A percentile compares a stretch with the other conserved stretches of the same genome.
Evolutionary conservation across 495 filamentous ascomycete species (phyloP).

Genomic region (Monascus purpureus): DNA sequence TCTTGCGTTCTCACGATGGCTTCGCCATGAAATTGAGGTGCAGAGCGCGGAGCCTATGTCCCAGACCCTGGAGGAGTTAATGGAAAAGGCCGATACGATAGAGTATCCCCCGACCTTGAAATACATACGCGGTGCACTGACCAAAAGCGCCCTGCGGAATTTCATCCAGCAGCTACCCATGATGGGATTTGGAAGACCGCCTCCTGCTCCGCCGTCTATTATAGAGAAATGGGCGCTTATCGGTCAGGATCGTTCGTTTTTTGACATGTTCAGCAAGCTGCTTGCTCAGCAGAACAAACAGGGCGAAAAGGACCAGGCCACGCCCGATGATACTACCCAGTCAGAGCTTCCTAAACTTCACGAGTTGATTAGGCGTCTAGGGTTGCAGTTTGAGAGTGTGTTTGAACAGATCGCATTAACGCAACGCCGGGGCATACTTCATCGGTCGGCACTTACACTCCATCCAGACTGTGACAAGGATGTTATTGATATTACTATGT

Average conservation of each 20-base stretch:
- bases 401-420: constrained; percentile 45
- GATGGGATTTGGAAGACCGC: constrained; percentile 18
- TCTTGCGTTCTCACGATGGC: constrained; percentile 66
- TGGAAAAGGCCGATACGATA: constrained; percentile 30
- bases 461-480: constrained; percentile 24
- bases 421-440: constrained; percentile 40
- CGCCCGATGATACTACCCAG: constrained; percentile 10
- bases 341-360: constrained; percentile 35
- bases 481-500: constrained; percentile 23
- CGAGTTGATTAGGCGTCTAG: constrained; percentile 35
- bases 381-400: constrained; percentile 37
- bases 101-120: constrained; percentile 34
- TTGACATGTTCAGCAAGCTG: constrained; percentile 29
- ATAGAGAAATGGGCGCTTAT: constrained; percentile 28
- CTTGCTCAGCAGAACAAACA: constrained; percentile 18
- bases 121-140: constrained; percentile 39
- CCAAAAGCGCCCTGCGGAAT: constrained; percentile 28
- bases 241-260: constrained; percentile 30
- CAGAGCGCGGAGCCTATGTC: constrained; percentile 31
- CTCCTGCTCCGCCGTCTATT: constrained; percentile 7
- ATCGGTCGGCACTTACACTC: constrained; percentile 34
- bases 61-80: constrained; percentile 29
- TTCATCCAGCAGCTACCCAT: constrained; percentile 32
- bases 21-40: constrained; percentile 68
- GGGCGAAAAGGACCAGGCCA: constrained; percentile 4